Evolutionary conservation across 129 eudicot species (phyloP).

Genomic region (Artemisia annua): DNA sequence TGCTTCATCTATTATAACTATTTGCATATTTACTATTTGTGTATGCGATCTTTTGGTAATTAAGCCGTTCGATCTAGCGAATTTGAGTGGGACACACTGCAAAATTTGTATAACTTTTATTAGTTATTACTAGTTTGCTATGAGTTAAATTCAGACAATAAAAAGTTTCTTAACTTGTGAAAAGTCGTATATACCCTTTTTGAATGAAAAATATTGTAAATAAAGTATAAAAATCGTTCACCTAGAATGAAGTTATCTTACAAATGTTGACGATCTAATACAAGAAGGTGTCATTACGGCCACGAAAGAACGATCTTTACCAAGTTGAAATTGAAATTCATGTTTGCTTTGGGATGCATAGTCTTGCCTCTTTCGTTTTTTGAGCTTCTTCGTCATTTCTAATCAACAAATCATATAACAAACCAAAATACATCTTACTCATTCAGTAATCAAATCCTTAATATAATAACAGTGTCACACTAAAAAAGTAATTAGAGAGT

Average conservation of each 20-base stretch:
- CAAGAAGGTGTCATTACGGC: constrained; percentile 7
- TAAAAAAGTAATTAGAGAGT: too few species aligned
- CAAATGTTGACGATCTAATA: not conserved
- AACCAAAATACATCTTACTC: too few species aligned
- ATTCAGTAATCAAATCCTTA: too few species aligned
- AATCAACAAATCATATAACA: not conserved
- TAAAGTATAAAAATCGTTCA: too few species aligned
- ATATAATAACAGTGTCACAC: too few species aligned
- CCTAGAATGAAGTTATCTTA: not conserved
- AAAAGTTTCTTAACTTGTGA: not conserved
- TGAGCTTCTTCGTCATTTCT: constrained; percentile 16
- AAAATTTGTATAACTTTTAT: not conserved
- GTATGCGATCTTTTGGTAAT: not conserved
- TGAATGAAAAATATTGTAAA: too few species aligned
- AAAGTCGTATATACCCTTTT: not conserved
- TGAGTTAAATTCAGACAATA: not conserved
- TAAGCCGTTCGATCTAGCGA: not conserved
- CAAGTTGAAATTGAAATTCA: not conserved
- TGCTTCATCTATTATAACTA: not conserved
- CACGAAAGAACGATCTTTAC: constrained; percentile 9
- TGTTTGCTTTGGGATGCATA: not conserved
- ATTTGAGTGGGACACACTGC: not conserved
- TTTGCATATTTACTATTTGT: not conserved
- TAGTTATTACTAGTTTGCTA: not conserved
- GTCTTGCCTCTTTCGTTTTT: constrained; percentile 11